A percentile compares a stretch with the other conserved stretches of the same genome.
These are phyloP conservation scores for Sarocladium brachiariae DNA, from an alignment of 2,329 filamentous ascomycete genomes.

Conservation along the genomic window DNA sequence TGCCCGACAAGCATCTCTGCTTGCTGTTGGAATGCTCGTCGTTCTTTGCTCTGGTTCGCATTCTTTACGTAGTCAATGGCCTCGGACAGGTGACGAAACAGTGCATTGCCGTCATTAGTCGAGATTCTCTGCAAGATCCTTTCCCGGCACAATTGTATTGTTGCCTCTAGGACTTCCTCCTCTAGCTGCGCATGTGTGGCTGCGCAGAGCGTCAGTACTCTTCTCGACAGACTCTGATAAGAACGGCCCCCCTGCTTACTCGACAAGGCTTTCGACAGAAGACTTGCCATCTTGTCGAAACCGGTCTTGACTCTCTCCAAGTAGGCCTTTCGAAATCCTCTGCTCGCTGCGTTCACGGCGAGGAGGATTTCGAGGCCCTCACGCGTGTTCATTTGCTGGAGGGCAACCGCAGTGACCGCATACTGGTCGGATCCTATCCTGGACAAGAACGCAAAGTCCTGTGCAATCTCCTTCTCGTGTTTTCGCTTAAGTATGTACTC, in stretches of 20 bases:
- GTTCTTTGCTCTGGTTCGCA: too few species aligned
- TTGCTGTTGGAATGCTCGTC: too few species aligned
- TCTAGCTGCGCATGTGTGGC: not conserved
- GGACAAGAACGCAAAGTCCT: slow-evolving; percentile 16
- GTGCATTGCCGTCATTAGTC: not conserved
- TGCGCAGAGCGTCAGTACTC: not conserved
- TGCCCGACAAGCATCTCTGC: too few species aligned
- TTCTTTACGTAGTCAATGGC: not conserved
- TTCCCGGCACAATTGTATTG: not conserved
- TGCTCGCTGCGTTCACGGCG: slow-evolving; percentile 14
- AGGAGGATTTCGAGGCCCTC: slow-evolving; percentile 15
- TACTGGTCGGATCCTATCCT: slow-evolving; percentile 7
- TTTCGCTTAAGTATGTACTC: not conserved
- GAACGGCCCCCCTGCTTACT: not conserved
- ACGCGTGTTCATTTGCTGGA: slow-evolving; percentile 10
- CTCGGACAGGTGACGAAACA: not conserved
- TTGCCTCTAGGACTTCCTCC: not conserved
- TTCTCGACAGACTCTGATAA: too few species aligned
- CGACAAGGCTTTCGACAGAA: not conserved
- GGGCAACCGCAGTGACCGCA: slow-evolving; percentile 18
- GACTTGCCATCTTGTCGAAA: not conserved
- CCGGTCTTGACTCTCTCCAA: not conserved
- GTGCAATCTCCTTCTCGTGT: slow-evolving; percentile 13
- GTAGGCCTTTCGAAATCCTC: not conserved
- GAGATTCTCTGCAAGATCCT: not conserved